A percentile compares a stretch with the other conserved stretches of the same genome.
Conservation (phyloP, 441 rosid species). For the Oxalis stricta region DNA sequence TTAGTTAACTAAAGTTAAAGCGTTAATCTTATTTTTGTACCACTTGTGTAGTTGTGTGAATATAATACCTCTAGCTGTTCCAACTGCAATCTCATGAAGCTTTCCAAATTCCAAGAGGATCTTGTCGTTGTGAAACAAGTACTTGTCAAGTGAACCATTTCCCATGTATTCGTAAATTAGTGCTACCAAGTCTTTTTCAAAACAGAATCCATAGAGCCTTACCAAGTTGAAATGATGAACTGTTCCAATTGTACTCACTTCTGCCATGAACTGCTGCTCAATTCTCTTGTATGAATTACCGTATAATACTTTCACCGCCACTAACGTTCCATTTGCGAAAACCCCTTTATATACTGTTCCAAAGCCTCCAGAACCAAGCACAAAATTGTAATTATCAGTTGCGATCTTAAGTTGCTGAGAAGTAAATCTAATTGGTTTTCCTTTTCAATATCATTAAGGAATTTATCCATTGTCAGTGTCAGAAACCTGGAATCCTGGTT, state of each 20-base stretch:
- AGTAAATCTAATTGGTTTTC: constrained; percentile 11
- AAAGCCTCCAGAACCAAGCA: constrained; percentile 6
- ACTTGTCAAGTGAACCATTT: constrained; percentile 3
- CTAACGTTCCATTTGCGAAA: background rate
- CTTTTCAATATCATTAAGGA: constrained; percentile 9
- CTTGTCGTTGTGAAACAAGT: background rate
- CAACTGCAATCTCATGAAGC: constrained; percentile 6
- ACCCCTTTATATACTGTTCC: constrained; percentile 5
- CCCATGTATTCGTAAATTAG: constrained; percentile 8
- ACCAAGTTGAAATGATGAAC: constrained; percentile 7
- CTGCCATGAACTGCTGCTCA: constrained; percentile 7
- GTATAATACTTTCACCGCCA: constrained; percentile 5
- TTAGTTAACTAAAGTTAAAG: too few relatives aligned
- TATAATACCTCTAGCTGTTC: constrained; percentile 12
- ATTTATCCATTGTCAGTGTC: constrained; percentile 4
- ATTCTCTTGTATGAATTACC: constrained; percentile 3
- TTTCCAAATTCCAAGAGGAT: background rate
- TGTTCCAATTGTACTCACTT: constrained; percentile 11
- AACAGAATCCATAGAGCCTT: constrained; percentile 3
- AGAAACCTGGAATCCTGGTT: background rate
- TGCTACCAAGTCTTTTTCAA: background rate
- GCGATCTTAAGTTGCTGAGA: constrained; percentile 8
- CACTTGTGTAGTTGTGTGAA: too few relatives aligned
- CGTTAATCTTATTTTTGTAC: too few relatives aligned
- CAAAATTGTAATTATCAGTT: constrained; percentile 5